phyloP scores from a whole-genome alignment of 129 eudicot genomes.

The Arctium minus region DNA sequence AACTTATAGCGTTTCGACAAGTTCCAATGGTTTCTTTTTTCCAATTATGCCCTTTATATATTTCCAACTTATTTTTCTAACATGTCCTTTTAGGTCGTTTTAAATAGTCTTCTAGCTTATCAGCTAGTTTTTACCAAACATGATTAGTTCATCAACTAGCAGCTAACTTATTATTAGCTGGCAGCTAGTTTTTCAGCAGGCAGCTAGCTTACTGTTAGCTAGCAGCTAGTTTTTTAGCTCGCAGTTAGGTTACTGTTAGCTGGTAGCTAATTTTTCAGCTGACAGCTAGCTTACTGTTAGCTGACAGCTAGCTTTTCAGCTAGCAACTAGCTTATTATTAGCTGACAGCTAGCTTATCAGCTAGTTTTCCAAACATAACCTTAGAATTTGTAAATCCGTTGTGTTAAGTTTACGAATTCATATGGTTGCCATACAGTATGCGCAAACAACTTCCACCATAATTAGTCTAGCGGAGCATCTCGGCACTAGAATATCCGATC shows the following conservation, averaged over 20 bases:
- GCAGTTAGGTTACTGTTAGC: no score
- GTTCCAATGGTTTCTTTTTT: neutral
- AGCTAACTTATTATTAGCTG: no score
- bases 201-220: neutral
- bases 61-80: neutral
- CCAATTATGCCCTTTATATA: neutral
- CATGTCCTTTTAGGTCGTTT: neutral
- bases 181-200: neutral
- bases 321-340: neutral
- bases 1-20: neutral
- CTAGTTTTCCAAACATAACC: neutral
- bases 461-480: constrained; percentile 97
- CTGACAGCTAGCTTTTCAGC: neutral
- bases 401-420: neutral
- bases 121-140: neutral
- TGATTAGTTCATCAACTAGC: neutral
- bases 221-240: neutral
- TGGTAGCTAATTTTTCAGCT: neutral
- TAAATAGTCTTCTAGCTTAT: neutral
- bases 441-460: constrained; percentile 60
- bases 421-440: constrained; percentile 47
- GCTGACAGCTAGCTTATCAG: neutral
- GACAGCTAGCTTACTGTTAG: no score
- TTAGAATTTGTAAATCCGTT: neutral
- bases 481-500: constrained; percentile 81